Percentiles rank a stretch among this genome's conserved stretches.
phyloP scores from a whole-genome alignment of 306 rosid species.

The Glycine tomentella region DNA sequence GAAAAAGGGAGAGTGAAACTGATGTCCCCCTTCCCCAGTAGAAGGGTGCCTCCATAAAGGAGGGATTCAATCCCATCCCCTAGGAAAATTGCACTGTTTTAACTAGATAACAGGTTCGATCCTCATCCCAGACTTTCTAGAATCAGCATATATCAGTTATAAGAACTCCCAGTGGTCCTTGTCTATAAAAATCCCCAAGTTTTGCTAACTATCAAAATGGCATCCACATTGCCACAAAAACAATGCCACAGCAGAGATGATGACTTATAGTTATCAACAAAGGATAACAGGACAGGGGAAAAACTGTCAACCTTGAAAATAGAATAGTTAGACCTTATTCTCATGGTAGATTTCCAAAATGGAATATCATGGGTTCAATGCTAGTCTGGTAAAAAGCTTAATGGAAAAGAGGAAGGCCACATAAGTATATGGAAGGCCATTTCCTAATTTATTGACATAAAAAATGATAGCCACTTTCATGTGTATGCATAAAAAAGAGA shows the following conservation, averaged over 20 bases:
- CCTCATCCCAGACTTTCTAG: neutral
- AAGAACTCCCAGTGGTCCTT: neutral
- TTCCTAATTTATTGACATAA: slow-evolving; percentile 14
- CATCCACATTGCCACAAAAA: too few relatives aligned
- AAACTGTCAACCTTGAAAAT: too few relatives aligned
- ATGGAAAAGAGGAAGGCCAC: slow-evolving; percentile 3
- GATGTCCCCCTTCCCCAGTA: neutral
- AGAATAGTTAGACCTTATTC: too few relatives aligned
- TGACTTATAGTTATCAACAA: too few relatives aligned
- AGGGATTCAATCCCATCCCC: too few relatives aligned
- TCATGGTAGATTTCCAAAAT: too few relatives aligned
- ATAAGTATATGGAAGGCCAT: neutral
- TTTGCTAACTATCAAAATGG: too few relatives aligned
- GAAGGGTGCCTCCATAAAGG: neutral
- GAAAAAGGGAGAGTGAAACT: neutral
- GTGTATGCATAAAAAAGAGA: neutral
- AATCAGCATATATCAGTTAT: neutral
- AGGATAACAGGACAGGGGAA: too few relatives aligned
- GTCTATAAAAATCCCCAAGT: neutral
- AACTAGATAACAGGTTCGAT: neutral
- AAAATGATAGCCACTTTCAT: slow-evolving; percentile 10
- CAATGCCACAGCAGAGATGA: too few relatives aligned
- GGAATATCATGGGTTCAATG: neutral
- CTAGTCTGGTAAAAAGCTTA: slow-evolving; percentile 2
- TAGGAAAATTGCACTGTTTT: slow-evolving; percentile 1